Base-by-base conservation (phyloP, 495 filamentous ascomycete species). In the Aspergillus kassunensis region DNA sequence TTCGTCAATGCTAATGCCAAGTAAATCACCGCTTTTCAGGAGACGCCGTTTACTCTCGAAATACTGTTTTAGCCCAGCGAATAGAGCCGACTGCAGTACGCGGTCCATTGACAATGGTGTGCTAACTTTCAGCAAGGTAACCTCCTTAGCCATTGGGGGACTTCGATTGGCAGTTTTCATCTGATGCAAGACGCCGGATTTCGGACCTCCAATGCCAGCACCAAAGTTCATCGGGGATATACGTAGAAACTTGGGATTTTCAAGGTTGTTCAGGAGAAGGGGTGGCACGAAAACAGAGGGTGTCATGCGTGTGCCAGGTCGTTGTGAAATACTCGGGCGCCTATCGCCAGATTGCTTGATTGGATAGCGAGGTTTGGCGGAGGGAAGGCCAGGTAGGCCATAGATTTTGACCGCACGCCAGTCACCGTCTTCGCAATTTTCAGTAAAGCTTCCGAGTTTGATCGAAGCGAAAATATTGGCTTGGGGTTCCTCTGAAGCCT, bases 101-200 rank as follows among this genome's bases (percentile, higher is more conserved):
- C 89, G 79, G 51, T 97, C 91, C 30, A 87, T 90, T 7, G 89
- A 89, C 8, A 92, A 68, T 0, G 93, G 95, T 0, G 91, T 97
- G 7, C 89, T 85, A 34, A 98, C 79, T 55, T 95, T 93, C 37
- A 90, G 77, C n/a, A 98, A 67, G 1, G 88, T 95, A 23, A 97
- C 85, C 64, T 97, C 92, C 54, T 89, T 89, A 13, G 93, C 95
- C 49, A 86, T 77, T 2, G 91, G 95, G 0, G 95, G 93, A 33
- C 74, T 81, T n/a, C 77, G 78, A 15, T 53, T 55, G 1, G 83
- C 71, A 23, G 66, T 72, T 49, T 83, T 78, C 58, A 75, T 69
- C 21, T 69, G 65, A 16, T 68, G 68, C 35, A 73, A 52, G 18
- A 65, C 56, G 10, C 69, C 69, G 13, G 70, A 44, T 42, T 73